Evolutionary conservation across 371 early-diverging fungal genomes (phyloP), one percentile per base, ranked within the genome.

Genomic region (Rhizopus sp.): DNA sequence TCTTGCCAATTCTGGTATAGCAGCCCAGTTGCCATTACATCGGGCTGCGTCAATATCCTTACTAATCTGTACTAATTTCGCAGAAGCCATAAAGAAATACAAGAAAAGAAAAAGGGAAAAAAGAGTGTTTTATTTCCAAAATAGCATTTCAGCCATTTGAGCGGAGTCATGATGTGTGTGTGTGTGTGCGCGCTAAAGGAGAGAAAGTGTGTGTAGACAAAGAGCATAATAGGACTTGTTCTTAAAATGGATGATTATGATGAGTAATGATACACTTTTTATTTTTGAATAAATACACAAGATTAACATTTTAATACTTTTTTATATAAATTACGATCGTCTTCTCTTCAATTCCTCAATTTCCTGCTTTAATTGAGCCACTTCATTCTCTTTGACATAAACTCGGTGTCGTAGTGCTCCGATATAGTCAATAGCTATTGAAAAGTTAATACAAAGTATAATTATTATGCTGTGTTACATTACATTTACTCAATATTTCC

Each of bases 401-500:
- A 46, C 29, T 46, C 46, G 17, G 29, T 46, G 46, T 29, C 29
- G 46, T 15, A 46, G 29, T 29, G 46, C 29, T 16, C 15, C 46
- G 8, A 46, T 46, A 46, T 46, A 46, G 12, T 46, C 46, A 46
- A 46, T 46, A 23, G 46, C 46, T 46, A 23, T 9, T 29, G 29
- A 29, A 42, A 15, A 42, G 2, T 29, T 7, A 29, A 29, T 2
- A 9, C 12, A 29, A 46, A 7, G 29, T 46, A 46, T 16, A n/a
- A 46, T 15, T 29, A 46, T 46, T 46, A 46, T 46, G 46, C 46
- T 46, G 46, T 46, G 46, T 46, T 29, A 46, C 46, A 46, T 46
- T 77, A 77, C 81, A 85, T 83, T 90, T 89, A 53, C 80, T 85
- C 40, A 91, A 59, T 30, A 89, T 82, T 62, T 91, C 91, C 89